Evolutionary conservation across 352 stramenopile genomes (phyloP).

Genomic region (Globisporangium takayamanum): DNA sequence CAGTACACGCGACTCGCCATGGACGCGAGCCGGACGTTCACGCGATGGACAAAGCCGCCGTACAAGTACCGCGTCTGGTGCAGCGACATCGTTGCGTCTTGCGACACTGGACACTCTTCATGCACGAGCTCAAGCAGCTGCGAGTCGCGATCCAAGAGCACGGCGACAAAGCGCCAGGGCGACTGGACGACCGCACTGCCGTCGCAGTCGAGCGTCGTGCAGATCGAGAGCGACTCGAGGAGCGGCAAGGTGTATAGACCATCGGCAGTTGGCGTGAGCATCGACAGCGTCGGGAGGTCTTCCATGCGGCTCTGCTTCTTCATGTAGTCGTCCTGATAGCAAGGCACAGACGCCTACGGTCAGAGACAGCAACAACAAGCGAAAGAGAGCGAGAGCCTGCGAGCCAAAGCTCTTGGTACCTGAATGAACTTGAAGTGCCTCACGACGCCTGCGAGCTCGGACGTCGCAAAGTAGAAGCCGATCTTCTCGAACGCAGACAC

Average conservation of each 20-base stretch:
- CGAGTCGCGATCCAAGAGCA: constrained; percentile 56
- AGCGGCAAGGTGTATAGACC: constrained; percentile 45
- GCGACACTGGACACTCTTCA: constrained; percentile 31
- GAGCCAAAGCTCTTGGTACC: constrained; percentile 11
- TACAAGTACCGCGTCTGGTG: constrained; percentile 37
- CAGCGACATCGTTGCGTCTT: constrained; percentile 25
- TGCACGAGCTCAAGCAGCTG: constrained; percentile 62
- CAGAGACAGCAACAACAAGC: too few relatives aligned
- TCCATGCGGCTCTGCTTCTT: constrained; percentile 47
- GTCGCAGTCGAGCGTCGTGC: constrained; percentile 30
- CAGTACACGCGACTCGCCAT: constrained; percentile 42
- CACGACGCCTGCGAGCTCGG: constrained; percentile 44
- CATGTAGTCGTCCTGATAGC: constrained; percentile 35
- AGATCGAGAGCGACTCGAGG: constrained; percentile 35
- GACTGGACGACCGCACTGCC: constrained; percentile 12
- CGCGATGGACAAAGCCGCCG: constrained; percentile 44
- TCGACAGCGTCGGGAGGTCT: constrained; percentile 51
- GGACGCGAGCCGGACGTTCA: constrained; percentile 30
- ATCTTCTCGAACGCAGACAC: constrained; percentile 39
- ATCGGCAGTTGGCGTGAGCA: constrained; percentile 29
- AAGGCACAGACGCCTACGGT: too few relatives aligned
- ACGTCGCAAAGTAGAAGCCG: constrained; percentile 43
- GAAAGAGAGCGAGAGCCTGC: too few relatives aligned
- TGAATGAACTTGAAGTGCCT: constrained; percentile 42
- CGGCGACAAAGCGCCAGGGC: constrained; percentile 42